These are phyloP conservation scores for Populus hybrid DNA, from an alignment of 441 rosid species.

Conservation along the genomic window DNA sequence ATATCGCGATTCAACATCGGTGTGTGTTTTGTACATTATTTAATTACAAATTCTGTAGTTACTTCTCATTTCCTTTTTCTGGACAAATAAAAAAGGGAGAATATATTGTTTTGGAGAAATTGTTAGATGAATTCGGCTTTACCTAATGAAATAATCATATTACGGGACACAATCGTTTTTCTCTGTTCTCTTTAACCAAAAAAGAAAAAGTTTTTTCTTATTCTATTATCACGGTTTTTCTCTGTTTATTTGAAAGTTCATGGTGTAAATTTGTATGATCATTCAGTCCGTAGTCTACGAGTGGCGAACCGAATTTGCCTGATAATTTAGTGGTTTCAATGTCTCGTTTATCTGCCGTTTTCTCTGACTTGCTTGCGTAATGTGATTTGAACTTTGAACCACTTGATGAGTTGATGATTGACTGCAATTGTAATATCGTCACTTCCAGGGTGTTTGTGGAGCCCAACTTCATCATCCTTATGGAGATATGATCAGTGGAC, in stretches of 20 bases:
- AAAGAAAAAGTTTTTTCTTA: too few relatives aligned
- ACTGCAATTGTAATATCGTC: background rate
- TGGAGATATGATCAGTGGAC: constrained; percentile 18
- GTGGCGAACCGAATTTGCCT: background rate
- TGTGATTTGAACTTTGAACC: background rate
- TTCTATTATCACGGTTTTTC: background rate
- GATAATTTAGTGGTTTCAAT: background rate
- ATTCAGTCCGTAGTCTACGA: background rate
- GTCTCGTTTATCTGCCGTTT: background rate
- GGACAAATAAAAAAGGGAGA: background rate
- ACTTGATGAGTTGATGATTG: background rate
- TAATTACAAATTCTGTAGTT: background rate
- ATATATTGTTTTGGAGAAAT: background rate
- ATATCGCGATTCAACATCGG: background rate
- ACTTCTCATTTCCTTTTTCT: background rate
- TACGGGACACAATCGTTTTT: background rate
- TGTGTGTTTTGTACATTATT: background rate
- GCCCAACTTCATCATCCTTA: constrained; percentile 22
- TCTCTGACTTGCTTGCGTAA: background rate
- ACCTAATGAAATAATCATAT: background rate
- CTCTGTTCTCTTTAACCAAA: background rate
- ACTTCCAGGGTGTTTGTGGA: constrained; percentile 33
- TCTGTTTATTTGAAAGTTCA: background rate
- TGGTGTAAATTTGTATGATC: too few relatives aligned
- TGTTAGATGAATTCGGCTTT: background rate